phyloP scores from a whole-genome alignment of 192 early-diverging fungal genomes.

The Blastocladiella britannica region DNA sequence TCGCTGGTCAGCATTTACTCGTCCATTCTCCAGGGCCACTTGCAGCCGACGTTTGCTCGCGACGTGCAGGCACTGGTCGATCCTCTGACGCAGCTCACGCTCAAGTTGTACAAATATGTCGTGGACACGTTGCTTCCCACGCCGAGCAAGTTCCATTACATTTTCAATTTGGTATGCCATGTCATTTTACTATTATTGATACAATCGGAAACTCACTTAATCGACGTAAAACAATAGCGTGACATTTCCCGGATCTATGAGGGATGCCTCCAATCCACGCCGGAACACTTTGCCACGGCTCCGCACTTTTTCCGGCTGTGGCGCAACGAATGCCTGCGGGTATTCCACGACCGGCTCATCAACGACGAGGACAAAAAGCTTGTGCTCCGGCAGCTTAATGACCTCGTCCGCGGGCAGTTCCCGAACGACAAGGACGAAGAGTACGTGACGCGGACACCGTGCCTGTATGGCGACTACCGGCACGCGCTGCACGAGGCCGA shows the following conservation, averaged over 20 bases:
- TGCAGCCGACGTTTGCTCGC: constrained; percentile 83
- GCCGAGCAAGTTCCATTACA: constrained; percentile 40
- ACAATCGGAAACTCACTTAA: too few relatives aligned
- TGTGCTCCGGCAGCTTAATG: constrained; percentile 72
- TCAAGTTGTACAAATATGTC: constrained; percentile 92
- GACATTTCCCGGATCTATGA: constrained; percentile 40
- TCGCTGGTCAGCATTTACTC: constrained; percentile 90
- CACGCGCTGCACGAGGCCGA: constrained; percentile 68
- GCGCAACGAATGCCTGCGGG: constrained; percentile 90
- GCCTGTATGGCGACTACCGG: constrained; percentile 69
- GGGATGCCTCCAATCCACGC: constrained; percentile 26
- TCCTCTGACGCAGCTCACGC: constrained; percentile 95
- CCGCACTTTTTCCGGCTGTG: constrained; percentile 84
- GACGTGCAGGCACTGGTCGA: constrained; percentile 98
- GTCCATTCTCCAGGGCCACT: constrained; percentile 75
- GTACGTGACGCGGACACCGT: constrained; percentile 88
- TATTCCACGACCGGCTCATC: constrained; percentile 97
- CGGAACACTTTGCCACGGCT: constrained; percentile 49
- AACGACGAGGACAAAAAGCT: constrained; percentile 63
- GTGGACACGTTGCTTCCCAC: constrained; percentile 72
- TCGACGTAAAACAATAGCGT: too few relatives aligned
- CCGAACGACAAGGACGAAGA: constrained; percentile 53
- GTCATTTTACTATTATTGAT: too few relatives aligned
- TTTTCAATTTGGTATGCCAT: constrained; percentile 41
- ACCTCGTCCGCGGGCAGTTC: constrained; percentile 68